Base-by-base conservation (phyloP, 768 basidiomycete species). In the Kwoniella botswanensis region DNA sequence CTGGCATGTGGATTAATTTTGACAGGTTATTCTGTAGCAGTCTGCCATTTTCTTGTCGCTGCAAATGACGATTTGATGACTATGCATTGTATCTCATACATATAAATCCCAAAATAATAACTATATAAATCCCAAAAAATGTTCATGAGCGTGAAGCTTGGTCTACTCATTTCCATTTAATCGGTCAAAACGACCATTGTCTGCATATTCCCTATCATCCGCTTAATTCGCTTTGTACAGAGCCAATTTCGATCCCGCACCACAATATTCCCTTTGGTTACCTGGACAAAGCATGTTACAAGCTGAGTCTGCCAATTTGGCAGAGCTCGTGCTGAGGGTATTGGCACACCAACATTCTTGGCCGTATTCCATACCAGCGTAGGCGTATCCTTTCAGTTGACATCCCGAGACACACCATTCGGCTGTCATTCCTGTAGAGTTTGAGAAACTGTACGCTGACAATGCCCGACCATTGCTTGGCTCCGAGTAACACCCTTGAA, bases 261-360 rank as follows among this genome's bases (percentile, higher is more conserved):
- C 82, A 59, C 82, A 82, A 21, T 66, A 68, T 42, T 56, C 35
- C 12, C 42, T 46, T 50, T 74, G 62, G 55, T 65, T 70, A 41
- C 92, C 93, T 13, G 86, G 86, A 72, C 93, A 95, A 0, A 86
- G 86, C 90, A 90, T 92, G 77, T 87, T 88, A 78, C 93, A 95
- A 41, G 86, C 86, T 2, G 85, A 82, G 1, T 87, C 87, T 1
- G 80, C 52, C 4, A 85, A 72, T 0, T 86, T 87, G 17, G 74
- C 53, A 0, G 86, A 91, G 6, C 66, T 71, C 56, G 70, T 90
- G 29, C 88, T 86, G 50, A 93, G 83, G 15, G 85, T 83, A 76
- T 92, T 86, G 2, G 90, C 92, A 74, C 93, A 94, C 84, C 73
- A 82, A 67, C 82, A 82, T 68, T 80, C 73, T 53, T 74, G 60